These are phyloP conservation scores for Microbotryum lychnidis-dioicae DNA, from an alignment of 1,284 basidiomycete genomes.

Conservation along the genomic window DNA sequence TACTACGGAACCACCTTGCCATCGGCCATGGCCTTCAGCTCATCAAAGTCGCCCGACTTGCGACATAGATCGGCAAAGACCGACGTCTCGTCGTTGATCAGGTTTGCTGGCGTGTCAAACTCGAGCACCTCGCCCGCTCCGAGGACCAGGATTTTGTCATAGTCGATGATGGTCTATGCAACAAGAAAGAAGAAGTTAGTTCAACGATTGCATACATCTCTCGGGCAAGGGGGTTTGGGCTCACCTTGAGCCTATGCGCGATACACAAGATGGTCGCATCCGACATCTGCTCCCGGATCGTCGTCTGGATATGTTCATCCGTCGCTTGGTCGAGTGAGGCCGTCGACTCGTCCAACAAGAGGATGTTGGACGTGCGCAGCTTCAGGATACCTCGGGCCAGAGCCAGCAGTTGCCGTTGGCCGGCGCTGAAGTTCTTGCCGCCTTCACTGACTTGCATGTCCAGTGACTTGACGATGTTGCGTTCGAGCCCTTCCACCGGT, in stretches of 20 bases:
- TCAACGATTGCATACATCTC: no score
- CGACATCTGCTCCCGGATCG: constrained; percentile 41
- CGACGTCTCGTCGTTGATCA: constrained; percentile 49
- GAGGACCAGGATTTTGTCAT: constrained; percentile 49
- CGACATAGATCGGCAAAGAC: constrained; percentile 46
- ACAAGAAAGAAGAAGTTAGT: no score
- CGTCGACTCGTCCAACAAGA: constrained; percentile 51
- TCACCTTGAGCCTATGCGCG: constrained; percentile 15
- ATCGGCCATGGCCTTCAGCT: constrained; percentile 21
- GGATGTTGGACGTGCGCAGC: constrained; percentile 46
- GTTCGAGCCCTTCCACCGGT: constrained; percentile 37
- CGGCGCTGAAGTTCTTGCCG: constrained; percentile 45
- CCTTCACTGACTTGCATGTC: constrained; percentile 48
- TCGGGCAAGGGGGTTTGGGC: no score
- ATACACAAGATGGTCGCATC: constrained; percentile 41
- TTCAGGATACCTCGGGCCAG: constrained; percentile 50
- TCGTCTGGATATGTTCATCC: constrained; percentile 45
- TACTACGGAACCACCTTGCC: constrained; percentile 4
- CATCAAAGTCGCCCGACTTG: constrained; percentile 28
- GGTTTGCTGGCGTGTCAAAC: constrained; percentile 52
- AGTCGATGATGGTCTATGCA: constrained; percentile 45
- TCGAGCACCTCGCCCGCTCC: constrained; percentile 49
- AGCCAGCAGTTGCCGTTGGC: constrained; percentile 49
- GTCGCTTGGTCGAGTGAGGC: constrained; percentile 40
- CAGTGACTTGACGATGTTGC: constrained; percentile 45